Conservation (phyloP, 768 basidiomycete genomes). For the Pluteus cervinus region DNA sequence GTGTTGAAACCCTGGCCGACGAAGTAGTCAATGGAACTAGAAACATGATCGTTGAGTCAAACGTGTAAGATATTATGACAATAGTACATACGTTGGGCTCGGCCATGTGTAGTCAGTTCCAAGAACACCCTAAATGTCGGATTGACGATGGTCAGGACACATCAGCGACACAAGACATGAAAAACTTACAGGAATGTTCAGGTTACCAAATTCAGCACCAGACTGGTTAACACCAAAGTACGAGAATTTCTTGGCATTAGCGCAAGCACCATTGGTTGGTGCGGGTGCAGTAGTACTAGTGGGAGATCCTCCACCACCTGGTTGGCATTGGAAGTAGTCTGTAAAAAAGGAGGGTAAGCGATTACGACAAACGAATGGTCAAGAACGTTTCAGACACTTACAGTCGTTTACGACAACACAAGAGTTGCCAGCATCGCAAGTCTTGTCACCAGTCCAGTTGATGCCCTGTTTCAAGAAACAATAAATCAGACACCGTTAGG, state of each 20-base stretch:
- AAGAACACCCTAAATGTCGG: slow-evolving; percentile 23
- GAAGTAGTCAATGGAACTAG: slow-evolving; percentile 42
- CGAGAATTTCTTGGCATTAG: slow-evolving; percentile 45
- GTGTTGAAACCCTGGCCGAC: slow-evolving; percentile 51
- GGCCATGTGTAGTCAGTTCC: slow-evolving; percentile 49
- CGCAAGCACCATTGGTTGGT: slow-evolving; percentile 30
- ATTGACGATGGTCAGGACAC: background rate
- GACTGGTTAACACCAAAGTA: slow-evolving; percentile 61
- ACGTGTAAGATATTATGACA: background rate
- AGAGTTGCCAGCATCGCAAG: slow-evolving; percentile 36
- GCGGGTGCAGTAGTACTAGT: slow-evolving; percentile 19
- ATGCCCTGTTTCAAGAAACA: slow-evolving; percentile 23
- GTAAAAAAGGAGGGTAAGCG: slow-evolving; percentile 1
- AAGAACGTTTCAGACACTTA: slow-evolving; percentile 14
- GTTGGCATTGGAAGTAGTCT: slow-evolving; percentile 48
- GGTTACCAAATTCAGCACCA: slow-evolving; percentile 55
- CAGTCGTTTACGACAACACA: slow-evolving; percentile 39
- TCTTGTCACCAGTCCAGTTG: slow-evolving; percentile 35
- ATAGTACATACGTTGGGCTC: slow-evolving; percentile 23
- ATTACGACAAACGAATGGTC: background rate
- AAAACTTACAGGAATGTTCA: slow-evolving; percentile 36
- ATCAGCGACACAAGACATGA: background rate
- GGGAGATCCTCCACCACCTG: slow-evolving; percentile 20
- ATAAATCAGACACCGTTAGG: slow-evolving; percentile 4
- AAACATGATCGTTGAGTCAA: background rate